Evolutionary conservation across 2,329 filamentous ascomycete genomes (phyloP).

Genomic region (Davidsoniella australis): DNA sequence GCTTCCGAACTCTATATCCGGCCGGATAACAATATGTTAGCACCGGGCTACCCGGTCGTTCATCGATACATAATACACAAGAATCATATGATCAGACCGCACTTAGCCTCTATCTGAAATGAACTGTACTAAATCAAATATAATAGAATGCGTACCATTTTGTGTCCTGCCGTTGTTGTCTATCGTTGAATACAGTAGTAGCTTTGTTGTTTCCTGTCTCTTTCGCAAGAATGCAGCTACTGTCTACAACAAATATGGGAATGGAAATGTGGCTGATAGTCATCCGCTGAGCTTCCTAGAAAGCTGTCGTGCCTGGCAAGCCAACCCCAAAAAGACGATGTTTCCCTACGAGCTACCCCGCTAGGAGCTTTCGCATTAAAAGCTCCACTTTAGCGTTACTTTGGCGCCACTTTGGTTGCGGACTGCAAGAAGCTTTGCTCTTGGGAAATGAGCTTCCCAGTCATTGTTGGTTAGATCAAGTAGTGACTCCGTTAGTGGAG

Average conservation of each 20-base stretch:
- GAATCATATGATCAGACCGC: not conserved
- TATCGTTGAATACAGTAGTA: not conserved
- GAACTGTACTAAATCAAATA: not conserved
- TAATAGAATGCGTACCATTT: not conserved
- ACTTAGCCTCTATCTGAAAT: not conserved
- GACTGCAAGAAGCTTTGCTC: too few species aligned
- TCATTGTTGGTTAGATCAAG: too few species aligned
- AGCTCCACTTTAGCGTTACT: slow-evolving; percentile 4
- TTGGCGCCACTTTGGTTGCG: not conserved
- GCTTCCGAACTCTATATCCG: slow-evolving; percentile 51
- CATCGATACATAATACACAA: not conserved
- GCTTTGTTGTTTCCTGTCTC: too few species aligned
- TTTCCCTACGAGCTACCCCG: not conserved
- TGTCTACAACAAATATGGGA: not conserved
- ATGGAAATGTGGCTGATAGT: not conserved
- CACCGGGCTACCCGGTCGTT: not conserved
- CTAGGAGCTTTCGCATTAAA: not conserved
- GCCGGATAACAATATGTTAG: not conserved
- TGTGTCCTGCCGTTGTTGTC: not conserved
- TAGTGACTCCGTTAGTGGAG: too few species aligned
- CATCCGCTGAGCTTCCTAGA: not conserved
- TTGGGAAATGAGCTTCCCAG: too few species aligned
- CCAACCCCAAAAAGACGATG: not conserved
- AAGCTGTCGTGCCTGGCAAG: not conserved
- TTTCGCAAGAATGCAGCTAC: too few species aligned